Conservation (phyloP, 2,329 filamentous ascomycete species). For the Cadophora gregata region DNA sequence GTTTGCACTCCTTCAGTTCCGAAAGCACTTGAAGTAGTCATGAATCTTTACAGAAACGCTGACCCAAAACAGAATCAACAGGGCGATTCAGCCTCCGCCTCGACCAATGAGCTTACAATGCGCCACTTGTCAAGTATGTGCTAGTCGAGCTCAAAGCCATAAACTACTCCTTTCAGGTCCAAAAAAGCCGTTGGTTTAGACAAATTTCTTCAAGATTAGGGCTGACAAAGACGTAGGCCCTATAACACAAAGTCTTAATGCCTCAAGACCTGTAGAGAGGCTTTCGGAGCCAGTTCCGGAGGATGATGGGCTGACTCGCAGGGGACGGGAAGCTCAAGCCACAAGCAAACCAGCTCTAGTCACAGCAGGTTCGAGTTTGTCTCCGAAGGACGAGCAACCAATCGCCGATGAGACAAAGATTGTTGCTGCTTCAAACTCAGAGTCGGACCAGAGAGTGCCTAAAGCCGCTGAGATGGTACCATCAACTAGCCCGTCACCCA, state of each 20-base stretch:
- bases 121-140: neutral
- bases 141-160: neutral
- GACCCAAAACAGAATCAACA: neutral
- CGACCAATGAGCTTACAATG: neutral
- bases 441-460: neutral
- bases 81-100: too few species aligned
- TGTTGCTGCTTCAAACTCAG: neutral
- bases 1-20: neutral
- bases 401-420: neutral
- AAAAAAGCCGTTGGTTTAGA: neutral
- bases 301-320: neutral
- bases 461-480: neutral
- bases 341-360: neutral
- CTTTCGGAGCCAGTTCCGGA: neutral
- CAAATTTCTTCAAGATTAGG: neutral
- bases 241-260: neutral
- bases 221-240: neutral
- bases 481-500: neutral
- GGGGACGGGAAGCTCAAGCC: neutral
- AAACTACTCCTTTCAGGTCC: too few species aligned
- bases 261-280: neutral
- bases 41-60: neutral
- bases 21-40: neutral
- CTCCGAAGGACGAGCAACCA: neutral
- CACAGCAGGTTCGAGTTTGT: neutral